These are phyloP conservation scores for Phytophthora palmivora DNA, from an alignment of 352 stramenopile species.

Conservation along the genomic window DNA sequence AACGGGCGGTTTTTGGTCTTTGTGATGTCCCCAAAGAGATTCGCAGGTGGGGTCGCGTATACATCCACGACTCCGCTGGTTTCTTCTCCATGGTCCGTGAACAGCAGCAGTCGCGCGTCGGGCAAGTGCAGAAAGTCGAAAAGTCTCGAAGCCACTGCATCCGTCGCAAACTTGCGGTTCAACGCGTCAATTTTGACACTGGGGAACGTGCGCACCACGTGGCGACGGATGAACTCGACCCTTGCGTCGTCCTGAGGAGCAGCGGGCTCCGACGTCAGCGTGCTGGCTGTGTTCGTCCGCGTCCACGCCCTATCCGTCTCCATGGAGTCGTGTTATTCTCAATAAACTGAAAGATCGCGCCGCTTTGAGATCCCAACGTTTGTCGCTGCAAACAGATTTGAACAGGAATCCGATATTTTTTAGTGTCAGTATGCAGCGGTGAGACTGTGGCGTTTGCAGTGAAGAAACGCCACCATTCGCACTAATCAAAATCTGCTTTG, in stretches of 20 bases:
- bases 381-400: too few relatives aligned
- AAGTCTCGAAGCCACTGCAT: conserved; percentile 58
- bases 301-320: conserved; percentile 28
- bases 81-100: conserved; percentile 77
- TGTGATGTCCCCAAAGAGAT: conserved; percentile 46
- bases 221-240: conserved; percentile 70
- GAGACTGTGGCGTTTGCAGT: too few relatives aligned
- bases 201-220: conserved; percentile 75
- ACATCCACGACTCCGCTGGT: conserved; percentile 58
- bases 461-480: too few relatives aligned
- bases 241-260: conserved; percentile 62
- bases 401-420: too few relatives aligned
- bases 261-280: conserved; percentile 8
- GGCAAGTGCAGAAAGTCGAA: conserved; percentile 82
- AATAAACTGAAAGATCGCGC: conserved; percentile 17
- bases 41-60: conserved; percentile 63
- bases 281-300: conserved; percentile 14
- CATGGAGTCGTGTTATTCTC: conserved; percentile 9
- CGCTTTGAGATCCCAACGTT: conserved; percentile 2
- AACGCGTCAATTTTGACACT: conserved; percentile 65
- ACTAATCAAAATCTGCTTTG: too few relatives aligned
- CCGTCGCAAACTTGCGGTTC: conserved; percentile 66
- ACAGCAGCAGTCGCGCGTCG: conserved; percentile 63
- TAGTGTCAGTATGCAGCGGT: too few relatives aligned
- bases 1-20: conserved; percentile 29